Base-by-base conservation (phyloP, 257 asterid species). In the Solanum lignicaule region DNA sequence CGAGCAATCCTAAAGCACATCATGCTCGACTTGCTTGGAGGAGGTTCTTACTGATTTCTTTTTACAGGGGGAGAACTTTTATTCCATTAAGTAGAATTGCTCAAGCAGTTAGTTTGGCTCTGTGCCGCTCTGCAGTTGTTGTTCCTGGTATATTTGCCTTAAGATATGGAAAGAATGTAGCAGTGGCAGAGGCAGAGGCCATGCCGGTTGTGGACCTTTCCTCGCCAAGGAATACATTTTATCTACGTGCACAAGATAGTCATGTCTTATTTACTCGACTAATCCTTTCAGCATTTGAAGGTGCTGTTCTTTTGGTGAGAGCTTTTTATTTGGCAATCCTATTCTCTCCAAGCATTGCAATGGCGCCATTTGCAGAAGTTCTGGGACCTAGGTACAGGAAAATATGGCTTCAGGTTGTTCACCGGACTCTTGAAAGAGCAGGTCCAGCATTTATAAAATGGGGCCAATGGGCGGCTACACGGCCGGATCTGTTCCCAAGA, bases 391-490 rank as follows among this genome's bases (percentile, higher is more conserved):
- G 35, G 72, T 97, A 91, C 75, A 90, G 99, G 90, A 94, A 92
- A 90, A 41, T 90, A 58, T 97, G 99, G 99, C 98, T 97, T 86
- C 96, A 93, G 86, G 92, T 93, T 88, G 95, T 97, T 87, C 99
- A 90, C 87, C 93, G 86, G 41, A 97, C 99, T 23, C 94, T 97
- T 21, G 98, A 95, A 92, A 89, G 91, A 87, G 99, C 99, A 20
- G 99, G 99, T 33, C 99, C 99, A 31, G 99, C 99, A 4, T 97
- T 97, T 88, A 97, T 97, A 90, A 97, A 97, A 90, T 97, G 98
- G 99, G 99, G 99, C 89, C 99, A 95, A 88, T 97, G 99, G 99
- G 99, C 99, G 33, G 99, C 98, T 83, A 94, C 99, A 46, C 95
- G 99, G 32, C 99, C 99, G 1, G 99, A 97, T 92, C 95, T 95